Conservation (phyloP, 495 filamentous ascomycete species). For the Neurospora cerealis region DNA sequence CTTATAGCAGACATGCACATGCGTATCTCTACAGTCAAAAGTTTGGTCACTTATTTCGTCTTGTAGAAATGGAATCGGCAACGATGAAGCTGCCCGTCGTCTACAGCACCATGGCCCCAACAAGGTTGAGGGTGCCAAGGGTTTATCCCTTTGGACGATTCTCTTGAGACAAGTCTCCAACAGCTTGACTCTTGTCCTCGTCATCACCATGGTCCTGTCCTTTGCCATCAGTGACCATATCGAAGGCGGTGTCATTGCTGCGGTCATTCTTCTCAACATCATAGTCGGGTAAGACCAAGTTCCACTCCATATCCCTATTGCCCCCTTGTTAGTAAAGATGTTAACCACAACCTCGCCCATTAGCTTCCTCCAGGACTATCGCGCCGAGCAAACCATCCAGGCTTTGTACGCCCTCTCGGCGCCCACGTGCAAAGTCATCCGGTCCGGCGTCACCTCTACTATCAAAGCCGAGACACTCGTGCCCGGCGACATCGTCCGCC, state of each 20-base stretch:
- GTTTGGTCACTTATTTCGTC: slow-evolving; percentile 10
- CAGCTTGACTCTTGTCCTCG: slow-evolving; percentile 47
- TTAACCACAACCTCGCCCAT: background rate
- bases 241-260: slow-evolving; percentile 74
- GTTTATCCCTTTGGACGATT: slow-evolving; percentile 44
- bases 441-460: slow-evolving; percentile 51
- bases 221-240: slow-evolving; percentile 74
- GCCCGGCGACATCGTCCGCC: slow-evolving; percentile 66
- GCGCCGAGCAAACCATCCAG: slow-evolving; percentile 81
- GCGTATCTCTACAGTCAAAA: background rate
- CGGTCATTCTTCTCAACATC: slow-evolving; percentile 77
- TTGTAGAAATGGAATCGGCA: slow-evolving; percentile 30
- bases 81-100: slow-evolving; percentile 31
- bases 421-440: slow-evolving; percentile 65
- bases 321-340: background rate
- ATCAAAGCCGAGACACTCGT: slow-evolving; percentile 59
- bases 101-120: slow-evolving; percentile 40
- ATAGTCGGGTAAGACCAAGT: slow-evolving; percentile 36
- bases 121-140: slow-evolving; percentile 39
- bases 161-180: slow-evolving; percentile 47
- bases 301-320: background rate
- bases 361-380: slow-evolving; percentile 72
- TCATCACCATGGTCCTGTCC: slow-evolving; percentile 74
- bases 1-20: background rate
- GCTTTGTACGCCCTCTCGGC: slow-evolving; percentile 67